Percentiles rank a stretch among this genome's conserved stretches.
Conservation (phyloP, 2,329 filamentous ascomycete genomes). For the Aspergillus bombycis region DNA sequence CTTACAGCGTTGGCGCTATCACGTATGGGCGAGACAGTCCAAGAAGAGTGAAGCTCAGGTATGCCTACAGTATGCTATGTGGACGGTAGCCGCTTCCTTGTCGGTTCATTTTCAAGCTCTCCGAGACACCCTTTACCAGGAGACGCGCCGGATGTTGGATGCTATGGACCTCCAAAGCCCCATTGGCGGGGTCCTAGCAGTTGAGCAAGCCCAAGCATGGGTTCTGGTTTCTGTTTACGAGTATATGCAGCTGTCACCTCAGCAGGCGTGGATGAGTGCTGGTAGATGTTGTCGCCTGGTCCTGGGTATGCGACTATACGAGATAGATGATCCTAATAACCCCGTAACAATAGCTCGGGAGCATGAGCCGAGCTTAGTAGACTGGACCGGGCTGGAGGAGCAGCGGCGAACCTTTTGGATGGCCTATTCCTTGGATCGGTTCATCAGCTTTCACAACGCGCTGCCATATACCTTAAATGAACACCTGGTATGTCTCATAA, state of each 20-base stretch:
- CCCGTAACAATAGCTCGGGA: conserved; percentile 17
- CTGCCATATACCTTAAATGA: conserved; percentile 34
- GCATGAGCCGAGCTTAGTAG: conserved; percentile 17
- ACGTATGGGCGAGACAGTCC: conserved; percentile 27
- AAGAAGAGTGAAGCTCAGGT: conserved; percentile 21
- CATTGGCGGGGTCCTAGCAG: conserved; percentile 14
- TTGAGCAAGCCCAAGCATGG: conserved; percentile 43
- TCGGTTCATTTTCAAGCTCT: conserved; percentile 37
- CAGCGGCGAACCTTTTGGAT: conserved; percentile 46
- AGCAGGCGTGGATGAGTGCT: conserved; percentile 41
- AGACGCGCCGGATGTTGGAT: conserved; percentile 31
- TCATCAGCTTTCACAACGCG: conserved; percentile 36
- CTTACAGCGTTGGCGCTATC: conserved; percentile 33
- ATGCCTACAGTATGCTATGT: conserved; percentile 42
- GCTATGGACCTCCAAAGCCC: conserved; percentile 16
- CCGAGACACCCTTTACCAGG: conserved; percentile 28
- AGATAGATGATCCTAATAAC: conserved; percentile 35
- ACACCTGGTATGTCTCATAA: conserved; percentile 24
- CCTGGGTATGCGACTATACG: conserved; percentile 39
- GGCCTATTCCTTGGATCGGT: conserved; percentile 43
- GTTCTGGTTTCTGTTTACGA: conserved; percentile 43
- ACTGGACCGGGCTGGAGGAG: conserved; percentile 39
- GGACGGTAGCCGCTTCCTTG: conserved; percentile 38
- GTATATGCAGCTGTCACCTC: conserved; percentile 37
- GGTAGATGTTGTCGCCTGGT: conserved; percentile 43